Evolutionary conservation across 495 filamentous ascomycete genomes (phyloP), one percentile per base, ranked within the genome.

Genomic region (Darksidea phi): DNA sequence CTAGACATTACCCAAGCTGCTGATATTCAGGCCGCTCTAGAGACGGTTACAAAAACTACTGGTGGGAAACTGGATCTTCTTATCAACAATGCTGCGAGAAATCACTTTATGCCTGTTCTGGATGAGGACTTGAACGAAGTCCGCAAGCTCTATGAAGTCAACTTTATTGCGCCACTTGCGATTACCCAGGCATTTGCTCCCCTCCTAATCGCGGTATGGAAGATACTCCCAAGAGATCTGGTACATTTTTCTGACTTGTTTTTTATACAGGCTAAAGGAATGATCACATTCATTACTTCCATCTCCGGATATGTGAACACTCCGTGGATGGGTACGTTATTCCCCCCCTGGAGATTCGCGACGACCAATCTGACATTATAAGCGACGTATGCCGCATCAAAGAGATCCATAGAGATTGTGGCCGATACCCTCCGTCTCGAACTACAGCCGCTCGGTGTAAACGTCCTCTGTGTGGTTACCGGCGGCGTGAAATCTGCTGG

Each of bases 81-180:
- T 0, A 71, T 80, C 58, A 79, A 75, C 63, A 80, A 78, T 59
- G 77, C 78, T 17, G 75, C 74, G 23, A 62, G 57, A 15, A 68
- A 50, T 17, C 61, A 45, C 37, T 56, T 67, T 4, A 63, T 73
- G 52, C 77, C 77, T 7, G 42, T 73, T 0, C 51, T 76, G 8
- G 74, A 81, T 48, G 45, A 66, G 5, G 62, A 71, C 12, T 50
- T 78, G 17, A 66, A 62, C 11, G 68, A 70, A n/a, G 74, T 73
- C 8, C 73, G 69, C 42, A 59, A 66, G 23, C 0, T 65, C 6
- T 65, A 47, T 38, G 53, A 65, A 1, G 28, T 36, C 21, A 64
- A 68, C 28, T 54, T 65, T 17, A 57, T 47, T 21, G 55, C 11
- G 6, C 28, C 52, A 1, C 18, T 64, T 13, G 57, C 34, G 15